Conservation (phyloP, 108 stramenopile species). For the Conticribra weissflogii region DNA sequence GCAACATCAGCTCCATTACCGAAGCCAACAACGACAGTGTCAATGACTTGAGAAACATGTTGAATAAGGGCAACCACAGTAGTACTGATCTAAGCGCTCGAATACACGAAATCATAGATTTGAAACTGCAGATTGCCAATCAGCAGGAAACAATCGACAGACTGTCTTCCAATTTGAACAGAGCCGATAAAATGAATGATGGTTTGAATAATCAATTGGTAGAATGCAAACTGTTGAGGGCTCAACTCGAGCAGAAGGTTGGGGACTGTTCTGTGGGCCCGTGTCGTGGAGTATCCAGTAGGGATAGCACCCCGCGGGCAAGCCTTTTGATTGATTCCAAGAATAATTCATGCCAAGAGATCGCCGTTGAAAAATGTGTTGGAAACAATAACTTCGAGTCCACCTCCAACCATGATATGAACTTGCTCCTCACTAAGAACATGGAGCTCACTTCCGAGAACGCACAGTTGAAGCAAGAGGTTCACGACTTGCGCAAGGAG, state of each 20-base stretch:
- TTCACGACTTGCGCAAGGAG: background rate
- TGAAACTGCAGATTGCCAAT: background rate
- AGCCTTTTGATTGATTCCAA: no score
- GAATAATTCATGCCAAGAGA: no score
- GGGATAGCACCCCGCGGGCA: background rate
- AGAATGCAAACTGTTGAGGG: background rate
- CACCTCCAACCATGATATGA: background rate
- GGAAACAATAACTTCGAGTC: background rate
- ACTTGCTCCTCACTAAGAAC: background rate
- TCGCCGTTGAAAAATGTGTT: no score
- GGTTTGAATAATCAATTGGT: background rate
- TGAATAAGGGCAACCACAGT: no score
- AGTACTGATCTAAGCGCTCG: no score
- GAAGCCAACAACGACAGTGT: no score
- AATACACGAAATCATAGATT: background rate
- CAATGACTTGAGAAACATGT: no score
- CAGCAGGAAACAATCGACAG: background rate
- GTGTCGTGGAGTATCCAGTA: background rate
- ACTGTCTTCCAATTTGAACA: background rate
- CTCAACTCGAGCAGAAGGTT: background rate
- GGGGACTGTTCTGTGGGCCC: background rate
- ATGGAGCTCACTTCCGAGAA: background rate
- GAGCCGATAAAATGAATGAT: background rate
- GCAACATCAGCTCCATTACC: no score
- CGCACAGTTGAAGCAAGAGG: background rate